Conservation (phyloP, 1,284 basidiomycete species). For the Irpex lacteus region DNA sequence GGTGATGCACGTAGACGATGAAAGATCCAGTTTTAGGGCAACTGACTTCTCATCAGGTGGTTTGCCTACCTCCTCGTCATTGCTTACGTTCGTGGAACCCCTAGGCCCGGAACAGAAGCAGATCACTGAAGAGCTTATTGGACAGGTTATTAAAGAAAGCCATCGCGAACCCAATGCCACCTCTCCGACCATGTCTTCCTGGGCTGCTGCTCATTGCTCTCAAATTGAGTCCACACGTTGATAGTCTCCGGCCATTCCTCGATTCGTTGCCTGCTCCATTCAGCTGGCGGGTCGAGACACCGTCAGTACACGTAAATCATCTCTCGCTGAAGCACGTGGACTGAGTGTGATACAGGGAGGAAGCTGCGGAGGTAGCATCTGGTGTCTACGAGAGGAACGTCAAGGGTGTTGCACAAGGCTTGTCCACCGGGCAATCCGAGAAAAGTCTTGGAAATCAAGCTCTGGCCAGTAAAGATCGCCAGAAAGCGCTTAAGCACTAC, state of each 20-base stretch:
- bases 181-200: constrained; percentile 31
- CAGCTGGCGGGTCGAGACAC: constrained; percentile 34
- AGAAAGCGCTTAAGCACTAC: constrained; percentile 29
- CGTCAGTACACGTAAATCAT: constrained; percentile 11
- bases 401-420: constrained; percentile 21
- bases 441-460: constrained; percentile 31
- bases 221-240: constrained; percentile 29
- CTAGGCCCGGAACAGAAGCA: not conserved
- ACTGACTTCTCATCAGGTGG: constrained; percentile 19
- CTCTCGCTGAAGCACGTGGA: not conserved
- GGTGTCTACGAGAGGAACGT: constrained; percentile 29
- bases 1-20: constrained; percentile 21
- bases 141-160: constrained; percentile 29
- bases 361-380: constrained; percentile 28
- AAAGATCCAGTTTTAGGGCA: constrained; percentile 14
- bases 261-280: constrained; percentile 35
- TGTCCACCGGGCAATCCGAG: constrained; percentile 24
- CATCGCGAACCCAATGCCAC: constrained; percentile 32
- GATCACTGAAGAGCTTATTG: not conserved
- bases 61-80: constrained; percentile 26
- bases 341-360: constrained; percentile 21
- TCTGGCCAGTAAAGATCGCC: constrained; percentile 28
- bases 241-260: constrained; percentile 32
- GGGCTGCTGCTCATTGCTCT: constrained; percentile 30
- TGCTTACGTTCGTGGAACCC: constrained; percentile 25